A percentile compares a stretch with the other conserved stretches of the same genome.
Conservation (phyloP, 768 basidiomycete species). For the Sarcomyxa edulis region DNA sequence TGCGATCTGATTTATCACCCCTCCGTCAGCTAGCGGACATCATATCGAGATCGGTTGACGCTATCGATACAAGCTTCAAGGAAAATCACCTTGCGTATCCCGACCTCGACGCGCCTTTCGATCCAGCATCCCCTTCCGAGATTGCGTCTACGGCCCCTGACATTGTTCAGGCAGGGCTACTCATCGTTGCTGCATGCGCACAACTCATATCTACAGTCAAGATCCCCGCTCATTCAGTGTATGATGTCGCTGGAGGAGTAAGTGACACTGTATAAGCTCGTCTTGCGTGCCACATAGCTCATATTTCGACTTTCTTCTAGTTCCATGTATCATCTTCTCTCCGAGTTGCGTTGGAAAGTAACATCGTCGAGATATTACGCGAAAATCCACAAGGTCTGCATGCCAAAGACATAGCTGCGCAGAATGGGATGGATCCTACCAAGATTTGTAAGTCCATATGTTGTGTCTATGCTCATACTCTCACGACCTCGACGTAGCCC, state of each 20-base stretch:
- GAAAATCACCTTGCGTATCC: constrained; percentile 17
- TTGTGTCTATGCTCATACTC: neutral
- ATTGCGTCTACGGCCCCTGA: constrained; percentile 9
- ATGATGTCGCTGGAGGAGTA: constrained; percentile 5
- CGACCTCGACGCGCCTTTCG: constrained; percentile 19
- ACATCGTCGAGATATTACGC: constrained; percentile 3
- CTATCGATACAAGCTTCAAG: constrained; percentile 16
- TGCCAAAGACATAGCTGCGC: constrained; percentile 25
- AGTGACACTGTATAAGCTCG: neutral
- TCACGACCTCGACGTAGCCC: constrained; percentile 15
- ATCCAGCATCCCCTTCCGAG: constrained; percentile 14
- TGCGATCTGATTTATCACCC: no score
- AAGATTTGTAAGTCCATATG: constrained; percentile 23
- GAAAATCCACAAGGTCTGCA: constrained; percentile 21
- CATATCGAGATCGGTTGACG: constrained; percentile 16
- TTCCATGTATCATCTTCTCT: constrained; percentile 1
- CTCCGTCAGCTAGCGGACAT: constrained; percentile 13
- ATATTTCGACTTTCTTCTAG: constrained; percentile 15
- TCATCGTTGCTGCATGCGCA: constrained; percentile 19
- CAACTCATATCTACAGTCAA: constrained; percentile 15
- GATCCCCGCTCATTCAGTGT: constrained; percentile 7
- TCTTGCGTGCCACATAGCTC: neutral
- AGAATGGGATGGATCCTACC: constrained; percentile 19
- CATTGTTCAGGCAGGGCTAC: constrained; percentile 9
- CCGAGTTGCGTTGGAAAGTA: constrained; percentile 8